phyloP scores from a whole-genome alignment of 768 basidiomycete genomes.

The Termitomyces sp. region DNA sequence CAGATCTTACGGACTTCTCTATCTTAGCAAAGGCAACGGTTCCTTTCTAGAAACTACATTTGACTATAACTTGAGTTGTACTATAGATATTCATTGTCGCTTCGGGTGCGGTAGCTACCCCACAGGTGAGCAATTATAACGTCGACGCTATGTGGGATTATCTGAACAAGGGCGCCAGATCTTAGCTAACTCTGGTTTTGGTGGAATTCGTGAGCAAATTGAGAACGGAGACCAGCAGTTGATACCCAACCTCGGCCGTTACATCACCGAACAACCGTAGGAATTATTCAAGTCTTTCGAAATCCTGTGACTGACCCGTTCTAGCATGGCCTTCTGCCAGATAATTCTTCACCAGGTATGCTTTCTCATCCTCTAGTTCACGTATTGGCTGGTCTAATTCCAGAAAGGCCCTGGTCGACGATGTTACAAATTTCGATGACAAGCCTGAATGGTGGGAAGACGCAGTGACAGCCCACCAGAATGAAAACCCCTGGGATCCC shows the following conservation, averaged over 20 bases:
- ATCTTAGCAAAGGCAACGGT: neutral
- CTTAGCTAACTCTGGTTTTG: neutral
- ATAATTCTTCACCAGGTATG: neutral
- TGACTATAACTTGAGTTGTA: neutral
- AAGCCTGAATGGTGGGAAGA: neutral
- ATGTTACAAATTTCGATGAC: neutral
- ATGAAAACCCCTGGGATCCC: neutral
- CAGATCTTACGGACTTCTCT: neutral
- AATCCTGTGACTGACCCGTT: no score
- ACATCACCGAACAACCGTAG: neutral
- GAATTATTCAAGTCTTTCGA: no score
- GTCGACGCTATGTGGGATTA: neutral
- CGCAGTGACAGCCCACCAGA: neutral
- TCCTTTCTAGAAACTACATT: no score
- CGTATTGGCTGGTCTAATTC: no score
- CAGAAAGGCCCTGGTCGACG: neutral
- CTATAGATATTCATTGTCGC: neutral
- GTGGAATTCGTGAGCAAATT: neutral
- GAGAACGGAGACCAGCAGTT: no score
- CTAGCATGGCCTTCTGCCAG: neutral
- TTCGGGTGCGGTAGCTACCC: neutral
- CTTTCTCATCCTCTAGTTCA: no score
- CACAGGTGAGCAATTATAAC: neutral
- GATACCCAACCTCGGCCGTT: neutral
- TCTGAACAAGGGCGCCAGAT: neutral